A percentile compares a stretch with the other conserved stretches of the same genome.
Evolutionary conservation across 2,329 filamentous ascomycete species (phyloP).

Genomic region (Bretziella fagacearum): DNA sequence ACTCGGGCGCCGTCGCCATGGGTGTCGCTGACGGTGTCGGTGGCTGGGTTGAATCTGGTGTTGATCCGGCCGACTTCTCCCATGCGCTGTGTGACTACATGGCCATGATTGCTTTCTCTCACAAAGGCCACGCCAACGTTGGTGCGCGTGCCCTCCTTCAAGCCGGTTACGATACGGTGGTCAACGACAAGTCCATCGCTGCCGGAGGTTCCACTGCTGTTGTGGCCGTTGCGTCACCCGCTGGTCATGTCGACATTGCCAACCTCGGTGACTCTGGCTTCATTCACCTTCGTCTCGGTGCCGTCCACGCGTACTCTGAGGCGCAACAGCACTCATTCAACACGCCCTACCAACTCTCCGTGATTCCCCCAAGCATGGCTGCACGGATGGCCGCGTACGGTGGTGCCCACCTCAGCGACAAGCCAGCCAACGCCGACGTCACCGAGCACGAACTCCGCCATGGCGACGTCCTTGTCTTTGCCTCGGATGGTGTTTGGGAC

Average conservation of each 20-base stretch:
- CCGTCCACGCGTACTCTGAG: constrained; percentile 64
- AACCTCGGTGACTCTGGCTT: constrained; percentile 95
- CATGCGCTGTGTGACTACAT: constrained; percentile 89
- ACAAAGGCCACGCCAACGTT: constrained; percentile 39
- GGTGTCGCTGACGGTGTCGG: constrained; percentile 90
- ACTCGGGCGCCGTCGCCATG: constrained; percentile 56
- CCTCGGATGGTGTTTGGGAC: constrained; percentile 90
- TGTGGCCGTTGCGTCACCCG: constrained; percentile 56
- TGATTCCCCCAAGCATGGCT: constrained; percentile 66
- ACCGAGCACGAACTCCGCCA: constrained; percentile 63
- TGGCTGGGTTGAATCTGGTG: constrained; percentile 81
- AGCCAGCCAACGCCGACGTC: constrained; percentile 68
- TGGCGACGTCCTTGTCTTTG: constrained; percentile 85
- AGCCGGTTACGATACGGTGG: constrained; percentile 66
- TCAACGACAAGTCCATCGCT: constrained; percentile 51
- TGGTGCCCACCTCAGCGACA: constrained; percentile 62
- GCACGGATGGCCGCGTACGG: constrained; percentile 72
- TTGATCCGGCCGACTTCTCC: constrained; percentile 90
- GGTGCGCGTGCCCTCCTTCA: constrained; percentile 36
- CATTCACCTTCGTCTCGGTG: constrained; percentile 69
- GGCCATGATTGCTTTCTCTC: constrained; percentile 52
- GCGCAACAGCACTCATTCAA: constrained; percentile 96
- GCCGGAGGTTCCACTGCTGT: constrained; percentile 88
- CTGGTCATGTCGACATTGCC: constrained; percentile 68
- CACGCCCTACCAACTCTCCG: constrained; percentile 84